Percentiles rank a stretch among this genome's conserved stretches.
Conservation (phyloP, 495 filamentous ascomycete species). For the Aspergillus haitiensis region DNA sequence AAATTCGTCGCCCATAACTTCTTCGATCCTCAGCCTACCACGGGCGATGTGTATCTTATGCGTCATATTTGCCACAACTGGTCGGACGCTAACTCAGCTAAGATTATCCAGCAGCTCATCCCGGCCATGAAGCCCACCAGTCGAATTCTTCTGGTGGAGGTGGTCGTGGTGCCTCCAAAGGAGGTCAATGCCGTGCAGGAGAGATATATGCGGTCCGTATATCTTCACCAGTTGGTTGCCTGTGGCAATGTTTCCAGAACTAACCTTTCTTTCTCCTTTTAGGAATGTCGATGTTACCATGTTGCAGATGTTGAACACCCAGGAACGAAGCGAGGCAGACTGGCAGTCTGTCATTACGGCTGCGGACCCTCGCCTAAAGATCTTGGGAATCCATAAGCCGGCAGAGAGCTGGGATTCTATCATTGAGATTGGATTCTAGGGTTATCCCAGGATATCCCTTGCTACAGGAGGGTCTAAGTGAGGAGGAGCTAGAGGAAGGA, state of each 20-base stretch:
- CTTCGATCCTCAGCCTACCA: background rate
- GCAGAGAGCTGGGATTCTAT: constrained; percentile 2
- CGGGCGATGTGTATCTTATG: background rate
- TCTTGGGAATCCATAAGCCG: background rate
- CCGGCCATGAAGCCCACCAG: background rate
- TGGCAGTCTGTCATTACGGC: background rate
- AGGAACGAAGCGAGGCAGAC: constrained; percentile 1
- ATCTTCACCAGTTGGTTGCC: background rate
- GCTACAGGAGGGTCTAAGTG: background rate
- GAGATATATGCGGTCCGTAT: background rate
- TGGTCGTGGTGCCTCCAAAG: background rate
- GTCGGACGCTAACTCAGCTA: constrained; percentile 1
- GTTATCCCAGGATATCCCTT: background rate
- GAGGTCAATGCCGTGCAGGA: background rate
- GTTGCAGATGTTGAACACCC: constrained; percentile 1
- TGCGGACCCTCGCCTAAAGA: background rate
- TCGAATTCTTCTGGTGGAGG: background rate
- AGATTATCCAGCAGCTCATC: background rate
- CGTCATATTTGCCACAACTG: constrained; percentile 1
- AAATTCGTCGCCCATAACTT: background rate
- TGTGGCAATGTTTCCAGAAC: background rate
- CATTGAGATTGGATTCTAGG: constrained; percentile 3
- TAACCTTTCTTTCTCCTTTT: background rate
- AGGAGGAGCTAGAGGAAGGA: background rate
- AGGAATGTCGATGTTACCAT: constrained; percentile 1